Evolutionary conservation across 176 grass and related monocot genomes (phyloP), one percentile per base, ranked within the genome.

Genomic region (Coix lacrymajobi): DNA sequence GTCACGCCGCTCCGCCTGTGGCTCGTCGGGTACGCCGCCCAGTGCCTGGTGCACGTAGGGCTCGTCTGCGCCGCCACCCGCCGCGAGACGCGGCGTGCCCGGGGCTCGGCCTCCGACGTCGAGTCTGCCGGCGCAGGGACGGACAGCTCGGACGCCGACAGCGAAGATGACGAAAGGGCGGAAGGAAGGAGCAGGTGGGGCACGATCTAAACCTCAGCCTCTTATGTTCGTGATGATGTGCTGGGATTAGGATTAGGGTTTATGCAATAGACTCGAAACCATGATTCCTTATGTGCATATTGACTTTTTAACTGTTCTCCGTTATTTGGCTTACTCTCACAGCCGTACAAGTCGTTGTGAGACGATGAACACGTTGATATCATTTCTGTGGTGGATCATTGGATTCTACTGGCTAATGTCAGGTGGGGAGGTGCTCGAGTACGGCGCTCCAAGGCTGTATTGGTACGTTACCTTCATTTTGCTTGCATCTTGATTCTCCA

Each of bases 311-410:
- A 43, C 48, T 41, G 4, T 20, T 10, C 48, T 32, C 79, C 22
- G 28, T 79, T 25, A 69, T 85, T 76, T 16, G 41, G 62, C 49
- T 78, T 83, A 25, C 62, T 46, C 51, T 14, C 75, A 24, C 91
- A 99, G 97, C 56, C 83, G 70, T 61, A 62, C 84, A 0, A 93
- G 90, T 60, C 81, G 82, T 32, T 99, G 97, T 1, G 97, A 99
- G 85, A 94, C 97, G 11, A 30, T 99, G 39, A 99, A 99, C 83
- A 96, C 91, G 0, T 64, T 92, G 83, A 63, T 75, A 40, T 99
- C 97, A 29, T 90, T 99, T 84, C 75, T 99, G 39, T 99, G 97
- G 97, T 99, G 97, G 97, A 86, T 99, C 52, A 70, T 96, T 84
- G 97, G 97, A 66, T 96, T 99, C 85, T 99, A 93, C 81, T 99